phyloP scores from a whole-genome alignment of 805 yeast genomes.

The Cyberlindnera petersonii region DNA sequence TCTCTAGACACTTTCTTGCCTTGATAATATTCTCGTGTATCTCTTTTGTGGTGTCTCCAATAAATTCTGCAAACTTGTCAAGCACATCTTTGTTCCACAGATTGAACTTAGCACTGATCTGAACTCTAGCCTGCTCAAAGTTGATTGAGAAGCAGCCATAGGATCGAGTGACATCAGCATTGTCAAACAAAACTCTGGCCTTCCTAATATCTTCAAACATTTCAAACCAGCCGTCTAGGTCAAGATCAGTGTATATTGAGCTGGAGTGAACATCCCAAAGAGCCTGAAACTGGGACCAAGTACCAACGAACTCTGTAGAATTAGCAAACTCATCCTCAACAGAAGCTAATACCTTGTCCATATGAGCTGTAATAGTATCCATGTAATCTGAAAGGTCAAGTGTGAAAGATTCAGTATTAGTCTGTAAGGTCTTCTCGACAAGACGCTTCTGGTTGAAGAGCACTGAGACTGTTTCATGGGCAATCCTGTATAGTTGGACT shows the following conservation, averaged over 20 bases:
- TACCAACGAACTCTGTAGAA: constrained; percentile 36
- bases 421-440: constrained; percentile 17
- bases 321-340: constrained; percentile 32
- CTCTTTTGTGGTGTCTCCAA: constrained; percentile 31
- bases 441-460: constrained; percentile 29
- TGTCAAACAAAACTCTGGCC: constrained; percentile 47
- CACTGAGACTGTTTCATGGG: constrained; percentile 26
- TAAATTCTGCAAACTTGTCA: constrained; percentile 35
- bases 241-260: constrained; percentile 35
- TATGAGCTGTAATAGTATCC: constrained; percentile 11
- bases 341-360: constrained; percentile 22
- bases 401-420: background rate
- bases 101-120: constrained; percentile 52
- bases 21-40: constrained; percentile 31
- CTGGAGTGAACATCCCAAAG: constrained; percentile 55
- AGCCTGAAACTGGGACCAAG: constrained; percentile 55
- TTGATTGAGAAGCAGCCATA: constrained; percentile 45
- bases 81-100: constrained; percentile 50
- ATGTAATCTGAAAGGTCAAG: constrained; percentile 12
- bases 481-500: constrained; percentile 21
- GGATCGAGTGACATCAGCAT: constrained; percentile 34
- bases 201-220: constrained; percentile 40
- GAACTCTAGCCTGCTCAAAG: constrained; percentile 49
- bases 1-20: constrained; percentile 37
- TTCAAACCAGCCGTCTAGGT: constrained; percentile 45